phyloP scores from a whole-genome alignment of 306 rosid genomes.

The Astragalus glycyphyllos region DNA sequence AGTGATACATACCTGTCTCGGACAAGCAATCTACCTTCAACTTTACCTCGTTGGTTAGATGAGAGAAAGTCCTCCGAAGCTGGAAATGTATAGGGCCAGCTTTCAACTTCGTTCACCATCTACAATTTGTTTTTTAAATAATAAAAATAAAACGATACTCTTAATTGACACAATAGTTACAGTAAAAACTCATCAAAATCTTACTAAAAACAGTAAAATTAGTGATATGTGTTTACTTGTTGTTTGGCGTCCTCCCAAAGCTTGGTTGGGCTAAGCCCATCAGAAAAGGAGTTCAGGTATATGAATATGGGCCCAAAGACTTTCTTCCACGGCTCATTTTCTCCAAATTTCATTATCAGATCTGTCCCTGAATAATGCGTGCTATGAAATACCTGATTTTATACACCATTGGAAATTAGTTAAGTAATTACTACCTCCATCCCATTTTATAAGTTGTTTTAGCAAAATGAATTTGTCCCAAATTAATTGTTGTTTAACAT shows the following conservation, averaged over 20 bases:
- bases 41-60: constrained; percentile 60
- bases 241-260: constrained; percentile 84
- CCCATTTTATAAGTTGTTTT: too few species aligned
- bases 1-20: constrained; percentile 58
- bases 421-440: too few species aligned
- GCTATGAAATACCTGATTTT: constrained; percentile 79
- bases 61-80: constrained; percentile 70
- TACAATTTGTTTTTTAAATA: constrained; percentile 9
- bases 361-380: constrained; percentile 83
- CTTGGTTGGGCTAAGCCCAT: constrained; percentile 41
- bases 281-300: constrained; percentile 56
- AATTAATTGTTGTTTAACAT: too few species aligned
- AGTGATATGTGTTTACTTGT: constrained; percentile 54
- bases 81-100: constrained; percentile 86
- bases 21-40: constrained; percentile 71
- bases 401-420: too few species aligned
- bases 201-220: too few species aligned
- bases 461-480: too few species aligned
- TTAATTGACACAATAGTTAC: not conserved
- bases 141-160: not conserved
- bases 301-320: constrained; percentile 81
- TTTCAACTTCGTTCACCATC: constrained; percentile 69
- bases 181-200: too few species aligned
- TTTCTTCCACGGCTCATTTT: constrained; percentile 85
- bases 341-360: constrained; percentile 58